Base-by-base conservation (phyloP, 257 asterid species). In the Oldenlandia corymbosa region DNA sequence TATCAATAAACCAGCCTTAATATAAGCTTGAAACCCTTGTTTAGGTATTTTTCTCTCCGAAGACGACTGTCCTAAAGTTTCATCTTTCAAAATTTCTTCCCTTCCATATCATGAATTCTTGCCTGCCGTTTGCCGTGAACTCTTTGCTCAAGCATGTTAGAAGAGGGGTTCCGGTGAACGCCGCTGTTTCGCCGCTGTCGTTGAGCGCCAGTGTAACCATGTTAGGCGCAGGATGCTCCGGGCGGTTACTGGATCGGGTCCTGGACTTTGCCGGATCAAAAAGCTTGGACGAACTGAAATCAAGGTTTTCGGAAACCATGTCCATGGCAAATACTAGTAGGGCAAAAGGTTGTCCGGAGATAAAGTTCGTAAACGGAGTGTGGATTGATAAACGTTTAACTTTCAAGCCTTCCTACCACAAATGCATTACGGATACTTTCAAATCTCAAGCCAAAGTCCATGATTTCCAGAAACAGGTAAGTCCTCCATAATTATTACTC, bases 161-260 rank as follows among this genome's bases (percentile, higher is more conserved):
- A 21, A 23, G 24, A 17, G 34, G 58, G 55, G n/a, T 14, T 24
- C 9, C 59, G 0, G 14, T 10, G 24, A 67, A 67, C 36, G 14
- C 31, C 24, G 49, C 45, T 5, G 5, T 67, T 7, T 67, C 71
- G 13, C 58, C 71, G 17, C 16, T 45, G 48, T 67, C 45, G 6
- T 48, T 43, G 27, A 58, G 7, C 30, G 65, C 65, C 52, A 17
- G 7, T 8, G 65, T 30, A 10, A 52, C 65, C 13, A 67, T 57
- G 71, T 11, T 27, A 24, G 71, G 18, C 5, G 65, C 36, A 0
- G 71, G 71, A 45, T 31, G 46, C 17, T 54, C 58, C 0, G 62
- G 47, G 9, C 47, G 28, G 26, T 12, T 49, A 2, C 42, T 23
- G 24, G 39, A 14, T 4, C 57, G 24, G 0, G 13, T 67, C 13